Conservation (phyloP, 2,329 filamentous ascomycete species). For the Stemphylium beticola region DNA sequence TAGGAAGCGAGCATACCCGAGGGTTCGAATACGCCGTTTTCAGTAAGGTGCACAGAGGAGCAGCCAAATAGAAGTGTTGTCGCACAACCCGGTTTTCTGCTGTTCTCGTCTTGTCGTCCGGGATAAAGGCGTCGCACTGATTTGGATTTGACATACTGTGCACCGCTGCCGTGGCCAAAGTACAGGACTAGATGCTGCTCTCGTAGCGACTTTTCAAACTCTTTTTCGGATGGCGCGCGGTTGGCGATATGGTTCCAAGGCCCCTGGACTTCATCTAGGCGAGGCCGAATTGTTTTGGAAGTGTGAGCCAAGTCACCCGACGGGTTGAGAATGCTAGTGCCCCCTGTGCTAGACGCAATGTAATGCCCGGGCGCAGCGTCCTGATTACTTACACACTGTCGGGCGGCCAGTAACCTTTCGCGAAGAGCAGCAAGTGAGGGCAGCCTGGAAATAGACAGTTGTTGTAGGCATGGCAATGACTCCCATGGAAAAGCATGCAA, state of each 20-base stretch:
- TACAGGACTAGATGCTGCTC: conserved; percentile 80
- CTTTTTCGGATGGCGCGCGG: conserved; percentile 73
- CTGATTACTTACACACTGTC: conserved; percentile 20
- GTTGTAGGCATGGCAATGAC: conserved; percentile 83
- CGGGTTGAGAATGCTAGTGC: conserved; percentile 88
- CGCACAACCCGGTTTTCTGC: conserved; percentile 62
- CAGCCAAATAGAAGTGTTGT: conserved; percentile 93
- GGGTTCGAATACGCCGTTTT: conserved; percentile 83
- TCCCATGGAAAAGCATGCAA: conserved; percentile 96
- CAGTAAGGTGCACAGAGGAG: conserved; percentile 79
- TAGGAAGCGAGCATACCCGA: conserved; percentile 91
- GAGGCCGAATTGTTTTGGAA: conserved; percentile 73
- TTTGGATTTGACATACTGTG: conserved; percentile 88
- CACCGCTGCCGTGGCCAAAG: conserved; percentile 94
- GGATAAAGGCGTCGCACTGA: conserved; percentile 76
- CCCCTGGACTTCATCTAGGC: conserved; percentile 59
- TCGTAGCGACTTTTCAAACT: conserved; percentile 73
- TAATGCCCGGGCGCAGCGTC: conserved; percentile 44
- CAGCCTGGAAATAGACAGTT: conserved; percentile 80
- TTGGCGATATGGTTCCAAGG: conserved; percentile 73
- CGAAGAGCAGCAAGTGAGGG: conserved; percentile 85
- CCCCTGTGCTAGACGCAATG: conserved; percentile 60
- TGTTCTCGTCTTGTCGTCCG: conserved; percentile 45
- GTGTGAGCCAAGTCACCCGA: conserved; percentile 82
- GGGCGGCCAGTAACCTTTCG: conserved; percentile 70